phyloP scores from a whole-genome alignment of 2,329 filamentous ascomycete species.

The Tolypocladium tropicale region DNA sequence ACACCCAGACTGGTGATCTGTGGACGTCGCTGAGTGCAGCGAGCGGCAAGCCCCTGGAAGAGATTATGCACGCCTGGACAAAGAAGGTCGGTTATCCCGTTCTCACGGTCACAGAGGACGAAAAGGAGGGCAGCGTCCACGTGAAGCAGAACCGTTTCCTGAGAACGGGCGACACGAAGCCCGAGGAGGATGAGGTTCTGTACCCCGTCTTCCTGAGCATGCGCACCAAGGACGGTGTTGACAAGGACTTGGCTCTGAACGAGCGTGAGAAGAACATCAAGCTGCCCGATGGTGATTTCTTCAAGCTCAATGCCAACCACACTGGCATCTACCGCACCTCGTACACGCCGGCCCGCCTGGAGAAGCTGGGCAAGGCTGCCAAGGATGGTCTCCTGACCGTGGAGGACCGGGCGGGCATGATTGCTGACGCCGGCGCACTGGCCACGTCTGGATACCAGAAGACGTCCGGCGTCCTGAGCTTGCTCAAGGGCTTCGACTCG shows the following conservation, averaged over 20 bases:
- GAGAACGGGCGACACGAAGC: slow-evolving; percentile 83
- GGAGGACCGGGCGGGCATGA: slow-evolving; percentile 90
- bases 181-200: slow-evolving; percentile 79
- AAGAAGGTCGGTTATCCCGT: slow-evolving; percentile 94
- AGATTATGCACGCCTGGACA: slow-evolving; percentile 93
- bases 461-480: slow-evolving; percentile 77
- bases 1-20: slow-evolving; percentile 82
- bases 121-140: slow-evolving; percentile 60
- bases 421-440: slow-evolving; percentile 82
- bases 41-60: slow-evolving; percentile 81
- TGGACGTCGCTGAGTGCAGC: slow-evolving; percentile 83
- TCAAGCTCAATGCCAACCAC: slow-evolving; percentile 94
- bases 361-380: slow-evolving; percentile 80
- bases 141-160: slow-evolving; percentile 95
- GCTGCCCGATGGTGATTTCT: slow-evolving; percentile 74
- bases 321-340: slow-evolving; percentile 86
- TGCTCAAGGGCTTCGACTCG: slow-evolving; percentile 73
- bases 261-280: slow-evolving; percentile 66
- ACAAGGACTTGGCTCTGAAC: slow-evolving; percentile 39
- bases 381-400: slow-evolving; percentile 62
- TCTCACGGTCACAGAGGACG: slow-evolving; percentile 62
- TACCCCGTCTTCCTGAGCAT: slow-evolving; percentile 87
- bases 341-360: slow-evolving; percentile 72
- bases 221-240: slow-evolving; percentile 71
- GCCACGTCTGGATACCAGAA: slow-evolving; percentile 87